These are phyloP conservation scores for Candida sithepensis DNA, from an alignment of 805 yeast species.

Conservation along the genomic window DNA sequence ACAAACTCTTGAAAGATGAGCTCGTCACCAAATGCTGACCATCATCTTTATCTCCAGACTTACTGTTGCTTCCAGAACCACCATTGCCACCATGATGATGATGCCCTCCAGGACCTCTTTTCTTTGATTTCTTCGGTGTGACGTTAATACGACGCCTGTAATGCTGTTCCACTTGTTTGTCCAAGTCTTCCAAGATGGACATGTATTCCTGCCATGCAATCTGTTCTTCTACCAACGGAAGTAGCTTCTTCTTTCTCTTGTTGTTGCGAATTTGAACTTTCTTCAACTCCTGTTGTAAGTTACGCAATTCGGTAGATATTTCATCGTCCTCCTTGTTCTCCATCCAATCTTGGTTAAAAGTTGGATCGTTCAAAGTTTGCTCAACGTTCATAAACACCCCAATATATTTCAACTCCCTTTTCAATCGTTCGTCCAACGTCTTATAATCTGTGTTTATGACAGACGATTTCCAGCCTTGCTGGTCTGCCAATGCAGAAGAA, in stretches of 20 bases:
- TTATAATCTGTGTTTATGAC: conserved; percentile 59
- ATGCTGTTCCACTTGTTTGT: conserved; percentile 95
- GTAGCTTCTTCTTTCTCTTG: conserved; percentile 57
- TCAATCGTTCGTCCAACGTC: conserved; percentile 81
- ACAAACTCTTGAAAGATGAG: conserved; percentile 69
- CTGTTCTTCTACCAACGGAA: conserved; percentile 79
- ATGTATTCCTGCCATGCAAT: conserved; percentile 93
- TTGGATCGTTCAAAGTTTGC: conserved; percentile 34
- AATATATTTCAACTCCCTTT: conserved; percentile 82
- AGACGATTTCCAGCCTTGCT: conserved; percentile 45
- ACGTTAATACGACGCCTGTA: conserved; percentile 78
- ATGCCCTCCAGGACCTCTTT: conserved; percentile 33
- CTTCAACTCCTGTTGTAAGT: conserved; percentile 63
- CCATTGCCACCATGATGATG: conserved; percentile 16
- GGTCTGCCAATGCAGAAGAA: conserved; percentile 34
- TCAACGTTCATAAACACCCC: conserved; percentile 77
- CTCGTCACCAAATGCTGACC: conserved; percentile 66
- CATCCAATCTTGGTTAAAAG: conserved; percentile 65
- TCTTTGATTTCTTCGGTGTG: conserved; percentile 59
- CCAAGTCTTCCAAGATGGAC: conserved; percentile 86
- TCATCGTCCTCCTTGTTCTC: conserved; percentile 89
- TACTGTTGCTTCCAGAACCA: conserved; percentile 10
- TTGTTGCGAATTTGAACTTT: conserved; percentile 61
- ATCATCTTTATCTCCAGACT: conserved; percentile 24
- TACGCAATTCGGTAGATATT: conserved; percentile 77